phyloP scores from a whole-genome alignment of 345 rosid species.

The Camelina laxa region DNA sequence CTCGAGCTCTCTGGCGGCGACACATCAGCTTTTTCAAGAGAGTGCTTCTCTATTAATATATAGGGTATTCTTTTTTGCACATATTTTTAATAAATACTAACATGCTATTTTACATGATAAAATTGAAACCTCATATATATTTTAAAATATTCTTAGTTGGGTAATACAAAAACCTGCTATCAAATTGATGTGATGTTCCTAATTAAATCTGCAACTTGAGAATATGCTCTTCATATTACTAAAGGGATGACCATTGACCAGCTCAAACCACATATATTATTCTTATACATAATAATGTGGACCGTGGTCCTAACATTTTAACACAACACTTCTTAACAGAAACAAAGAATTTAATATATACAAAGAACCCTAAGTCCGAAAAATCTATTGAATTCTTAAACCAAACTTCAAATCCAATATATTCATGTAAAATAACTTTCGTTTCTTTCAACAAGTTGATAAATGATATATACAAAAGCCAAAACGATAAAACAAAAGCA shows the following conservation, averaged over 20 bases:
- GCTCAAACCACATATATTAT: conserved; percentile 28
- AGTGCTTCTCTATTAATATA: too few relatives aligned
- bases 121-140: too few relatives aligned
- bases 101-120: not conserved
- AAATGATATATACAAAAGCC: not conserved
- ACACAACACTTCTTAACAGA: not conserved
- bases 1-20: too few relatives aligned
- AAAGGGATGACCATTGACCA: conserved; percentile 14
- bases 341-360: not conserved
- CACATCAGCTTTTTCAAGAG: too few relatives aligned
- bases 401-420: not conserved
- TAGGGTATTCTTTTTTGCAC: too few relatives aligned
- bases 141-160: too few relatives aligned
- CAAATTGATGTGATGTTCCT: conserved; percentile 29
- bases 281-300: not conserved
- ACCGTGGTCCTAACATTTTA: conserved; percentile 19
- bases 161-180: not conserved
- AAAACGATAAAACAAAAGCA: not conserved
- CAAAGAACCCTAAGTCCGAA: not conserved
- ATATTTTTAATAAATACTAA: too few relatives aligned
- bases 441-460: too few relatives aligned
- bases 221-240: conserved; percentile 18
- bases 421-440: not conserved
- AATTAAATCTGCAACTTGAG: conserved; percentile 16
- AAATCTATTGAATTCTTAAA: not conserved